Percentiles rank a stretch among this genome's conserved stretches.
phyloP scores from a whole-genome alignment of 2,329 filamentous ascomycete species.

The Talaromyces pinophilus region DNA sequence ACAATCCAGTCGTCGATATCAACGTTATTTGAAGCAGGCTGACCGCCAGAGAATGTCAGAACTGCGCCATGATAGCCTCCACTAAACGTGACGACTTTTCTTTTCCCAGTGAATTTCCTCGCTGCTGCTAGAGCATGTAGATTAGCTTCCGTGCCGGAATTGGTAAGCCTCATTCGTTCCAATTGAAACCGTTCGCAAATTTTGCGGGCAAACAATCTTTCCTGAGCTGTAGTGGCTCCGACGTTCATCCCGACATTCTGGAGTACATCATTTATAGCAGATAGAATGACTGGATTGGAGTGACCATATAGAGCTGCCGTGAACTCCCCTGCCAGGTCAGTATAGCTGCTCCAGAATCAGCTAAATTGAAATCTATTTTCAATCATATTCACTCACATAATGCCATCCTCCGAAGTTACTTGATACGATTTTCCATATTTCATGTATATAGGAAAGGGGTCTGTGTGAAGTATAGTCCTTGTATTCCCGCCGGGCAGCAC shows the following conservation, averaged over 20 bases:
- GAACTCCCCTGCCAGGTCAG: slow-evolving; percentile 64
- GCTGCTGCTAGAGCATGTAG: slow-evolving; percentile 60
- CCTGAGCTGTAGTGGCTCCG: slow-evolving; percentile 56
- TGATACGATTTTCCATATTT: slow-evolving; percentile 22
- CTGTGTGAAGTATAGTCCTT: slow-evolving; percentile 30
- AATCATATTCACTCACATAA: neutral
- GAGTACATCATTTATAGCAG: slow-evolving; percentile 51
- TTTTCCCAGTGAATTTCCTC: slow-evolving; percentile 48
- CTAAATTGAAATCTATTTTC: neutral
- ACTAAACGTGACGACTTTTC: slow-evolving; percentile 13
- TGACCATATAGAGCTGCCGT: slow-evolving; percentile 68
- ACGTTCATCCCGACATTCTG: slow-evolving; percentile 54
- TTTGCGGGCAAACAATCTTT: slow-evolving; percentile 54
- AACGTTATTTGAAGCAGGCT: slow-evolving; percentile 11
- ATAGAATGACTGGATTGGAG: slow-evolving; percentile 57
- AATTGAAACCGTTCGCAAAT: slow-evolving; percentile 57
- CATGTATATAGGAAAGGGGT: slow-evolving; percentile 39
- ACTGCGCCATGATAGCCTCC: slow-evolving; percentile 4
- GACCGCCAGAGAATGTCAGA: neutral
- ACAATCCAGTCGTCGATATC: slow-evolving; percentile 13
- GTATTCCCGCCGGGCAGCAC: slow-evolving; percentile 29
- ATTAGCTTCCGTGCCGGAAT: slow-evolving; percentile 68
- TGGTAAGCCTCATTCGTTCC: slow-evolving; percentile 62
- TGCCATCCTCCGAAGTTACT: neutral
- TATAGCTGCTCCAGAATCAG: slow-evolving; percentile 26